A percentile compares a stretch with the other conserved stretches of the same genome.
These are phyloP conservation scores for Nematocida displodere DNA, from an alignment of 371 early-diverging fungal genomes.

Conservation along the genomic window DNA sequence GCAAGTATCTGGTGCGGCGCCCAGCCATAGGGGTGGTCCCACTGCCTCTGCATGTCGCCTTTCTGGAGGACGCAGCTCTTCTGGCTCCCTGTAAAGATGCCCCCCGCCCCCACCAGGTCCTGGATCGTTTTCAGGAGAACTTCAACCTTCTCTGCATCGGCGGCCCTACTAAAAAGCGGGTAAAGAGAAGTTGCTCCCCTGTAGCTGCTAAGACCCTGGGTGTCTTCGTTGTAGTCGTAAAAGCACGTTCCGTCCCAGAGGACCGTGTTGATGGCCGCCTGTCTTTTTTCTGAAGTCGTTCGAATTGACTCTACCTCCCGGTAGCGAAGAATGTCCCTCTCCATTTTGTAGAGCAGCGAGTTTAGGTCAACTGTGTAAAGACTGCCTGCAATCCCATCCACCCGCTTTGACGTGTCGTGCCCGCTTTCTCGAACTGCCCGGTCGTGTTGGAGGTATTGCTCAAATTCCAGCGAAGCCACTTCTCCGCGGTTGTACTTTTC, in stretches of 20 bases:
- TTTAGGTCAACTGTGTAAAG: conserved; percentile 71
- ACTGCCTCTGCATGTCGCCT: conserved; percentile 31
- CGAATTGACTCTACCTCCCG: conserved; percentile 2
- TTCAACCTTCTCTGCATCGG: conserved; percentile 22
- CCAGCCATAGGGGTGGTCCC: conserved; percentile 54
- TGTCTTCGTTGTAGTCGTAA: conserved; percentile 38
- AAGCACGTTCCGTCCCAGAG: conserved; percentile 34
- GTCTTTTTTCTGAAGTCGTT: conserved; percentile 45
- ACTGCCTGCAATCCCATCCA: conserved; percentile 64
- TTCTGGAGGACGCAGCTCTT: background rate
- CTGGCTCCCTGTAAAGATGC: conserved; percentile 40
- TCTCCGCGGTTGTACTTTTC: conserved; percentile 51
- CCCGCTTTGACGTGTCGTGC: conserved; percentile 75
- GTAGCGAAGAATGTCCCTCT: conserved; percentile 66
- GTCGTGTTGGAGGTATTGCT: conserved; percentile 57
- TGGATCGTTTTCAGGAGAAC: background rate
- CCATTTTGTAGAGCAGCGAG: conserved; percentile 72
- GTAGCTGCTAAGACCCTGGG: conserved; percentile 12
- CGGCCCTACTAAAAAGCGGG: conserved; percentile 24
- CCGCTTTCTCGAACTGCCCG: conserved; percentile 77
- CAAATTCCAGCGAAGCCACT: background rate
- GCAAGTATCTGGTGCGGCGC: conserved; percentile 50
- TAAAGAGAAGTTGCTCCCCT: conserved; percentile 48
- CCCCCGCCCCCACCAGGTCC: conserved; percentile 32
- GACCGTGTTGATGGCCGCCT: conserved; percentile 39